Percentiles rank a stretch among this genome's conserved stretches.
phyloP scores from a whole-genome alignment of 495 filamentous ascomycete species.

The Hypoxylon subgilvum region DNA sequence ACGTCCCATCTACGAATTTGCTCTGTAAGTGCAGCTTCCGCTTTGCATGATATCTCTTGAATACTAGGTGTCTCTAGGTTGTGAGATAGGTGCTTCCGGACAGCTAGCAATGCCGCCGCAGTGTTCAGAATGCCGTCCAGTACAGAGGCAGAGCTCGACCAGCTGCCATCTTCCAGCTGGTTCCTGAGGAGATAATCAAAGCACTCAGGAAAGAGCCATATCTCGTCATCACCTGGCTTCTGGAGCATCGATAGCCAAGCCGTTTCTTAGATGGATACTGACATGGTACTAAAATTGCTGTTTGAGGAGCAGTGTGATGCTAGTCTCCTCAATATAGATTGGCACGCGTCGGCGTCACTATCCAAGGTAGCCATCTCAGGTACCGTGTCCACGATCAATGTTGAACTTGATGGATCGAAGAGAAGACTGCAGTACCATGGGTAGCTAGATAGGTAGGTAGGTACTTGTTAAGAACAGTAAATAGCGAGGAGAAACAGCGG shows the following conservation, averaged over 20 bases:
- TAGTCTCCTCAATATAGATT: too few species aligned
- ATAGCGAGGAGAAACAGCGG: too few species aligned
- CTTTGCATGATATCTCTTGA: not conserved
- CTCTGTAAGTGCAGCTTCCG: slow-evolving; percentile 3
- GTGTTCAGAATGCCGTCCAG: slow-evolving; percentile 49
- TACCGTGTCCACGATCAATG: too few species aligned
- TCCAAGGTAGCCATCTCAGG: too few species aligned
- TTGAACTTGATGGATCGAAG: too few species aligned
- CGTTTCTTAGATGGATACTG: slow-evolving; percentile 51
- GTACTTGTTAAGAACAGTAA: not conserved
- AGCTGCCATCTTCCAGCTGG: slow-evolving; percentile 36
- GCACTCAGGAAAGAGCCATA: slow-evolving; percentile 47
- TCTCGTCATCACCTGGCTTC: slow-evolving; percentile 26
- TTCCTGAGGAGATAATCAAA: slow-evolving; percentile 29
- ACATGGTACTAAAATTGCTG: slow-evolving; percentile 19
- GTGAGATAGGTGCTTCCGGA: slow-evolving; percentile 24
- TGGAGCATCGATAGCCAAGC: slow-evolving; percentile 55
- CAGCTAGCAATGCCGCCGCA: slow-evolving; percentile 40
- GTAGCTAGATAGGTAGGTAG: not conserved
- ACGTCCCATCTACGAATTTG: slow-evolving; percentile 4
- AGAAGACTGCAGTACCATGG: too few species aligned
- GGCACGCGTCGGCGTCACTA: too few species aligned
- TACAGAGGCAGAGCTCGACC: slow-evolving; percentile 37
- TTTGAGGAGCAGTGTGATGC: too few species aligned
- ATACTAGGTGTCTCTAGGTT: not conserved